Evolutionary conservation across 1,139 yeast species (phyloP).

Genomic region (Yamadazyma epiphylla): DNA sequence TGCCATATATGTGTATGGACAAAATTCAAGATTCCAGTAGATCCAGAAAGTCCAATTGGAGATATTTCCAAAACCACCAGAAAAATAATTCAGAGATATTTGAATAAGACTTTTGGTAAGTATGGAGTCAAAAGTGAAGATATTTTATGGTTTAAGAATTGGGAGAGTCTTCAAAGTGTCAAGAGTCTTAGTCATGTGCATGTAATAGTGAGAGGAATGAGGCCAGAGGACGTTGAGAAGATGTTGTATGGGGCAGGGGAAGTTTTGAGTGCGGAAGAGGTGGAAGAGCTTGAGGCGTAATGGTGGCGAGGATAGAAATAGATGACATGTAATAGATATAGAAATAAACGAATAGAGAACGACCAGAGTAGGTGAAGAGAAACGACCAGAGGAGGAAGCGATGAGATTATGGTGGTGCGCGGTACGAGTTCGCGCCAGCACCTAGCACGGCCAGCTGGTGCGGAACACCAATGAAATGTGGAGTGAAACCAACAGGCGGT

Average conservation of each 20-base stretch:
- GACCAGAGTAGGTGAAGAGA: background rate
- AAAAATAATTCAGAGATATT: slow-evolving; percentile 32
- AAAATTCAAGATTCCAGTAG: slow-evolving; percentile 30
- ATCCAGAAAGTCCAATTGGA: slow-evolving; percentile 33
- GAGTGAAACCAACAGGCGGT: too few species aligned
- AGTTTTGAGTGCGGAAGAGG: slow-evolving; percentile 17
- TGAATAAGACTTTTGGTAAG: slow-evolving; percentile 41
- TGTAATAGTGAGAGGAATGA: slow-evolving; percentile 42
- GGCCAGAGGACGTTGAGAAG: slow-evolving; percentile 15
- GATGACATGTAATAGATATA: too few species aligned
- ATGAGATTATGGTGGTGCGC: too few species aligned
- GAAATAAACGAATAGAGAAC: too few species aligned
- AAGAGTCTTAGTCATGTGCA: slow-evolving; percentile 57
- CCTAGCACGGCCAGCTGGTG: too few species aligned
- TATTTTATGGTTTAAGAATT: slow-evolving; percentile 60
- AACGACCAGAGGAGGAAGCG: too few species aligned
- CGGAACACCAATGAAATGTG: too few species aligned
- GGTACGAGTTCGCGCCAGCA: too few species aligned
- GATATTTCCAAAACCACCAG: slow-evolving; percentile 42
- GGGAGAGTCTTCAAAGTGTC: slow-evolving; percentile 59
- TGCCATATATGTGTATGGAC: slow-evolving; percentile 44
- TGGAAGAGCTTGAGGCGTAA: slow-evolving; percentile 1
- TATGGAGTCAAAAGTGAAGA: slow-evolving; percentile 33
- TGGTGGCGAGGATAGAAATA: background rate
- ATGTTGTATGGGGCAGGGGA: slow-evolving; percentile 19